Evolutionary conservation across 176 grass and related monocot genomes (phyloP).

Genomic region (Neostapfia colusana): DNA sequence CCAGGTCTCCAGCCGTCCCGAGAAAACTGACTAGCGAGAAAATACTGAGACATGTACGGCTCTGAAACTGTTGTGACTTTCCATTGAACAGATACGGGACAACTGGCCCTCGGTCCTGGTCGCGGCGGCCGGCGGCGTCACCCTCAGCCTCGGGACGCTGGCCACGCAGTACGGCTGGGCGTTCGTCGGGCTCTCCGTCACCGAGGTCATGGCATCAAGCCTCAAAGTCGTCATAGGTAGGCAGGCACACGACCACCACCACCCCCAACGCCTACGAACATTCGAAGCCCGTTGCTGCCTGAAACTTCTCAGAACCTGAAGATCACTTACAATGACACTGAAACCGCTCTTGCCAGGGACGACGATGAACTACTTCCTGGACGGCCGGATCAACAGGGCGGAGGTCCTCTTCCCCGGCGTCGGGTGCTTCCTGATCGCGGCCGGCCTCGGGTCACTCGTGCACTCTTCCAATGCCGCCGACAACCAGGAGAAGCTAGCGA

Average conservation of each 20-base stretch:
- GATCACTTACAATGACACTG: background rate
- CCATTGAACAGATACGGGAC: constrained; percentile 44
- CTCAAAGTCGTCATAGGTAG: constrained; percentile 88
- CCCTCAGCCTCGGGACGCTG: constrained; percentile 84
- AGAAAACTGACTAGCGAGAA: too few species aligned
- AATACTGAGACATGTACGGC: too few species aligned
- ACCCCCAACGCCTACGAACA: too few species aligned
- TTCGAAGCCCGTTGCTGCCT: too few species aligned
- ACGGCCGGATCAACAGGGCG: constrained; percentile 80
- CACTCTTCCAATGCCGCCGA: constrained; percentile 89
- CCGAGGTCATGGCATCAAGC: constrained; percentile 90
- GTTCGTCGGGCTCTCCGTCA: constrained; percentile 77
- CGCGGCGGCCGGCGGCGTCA: constrained; percentile 69
- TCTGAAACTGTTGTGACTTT: too few species aligned
- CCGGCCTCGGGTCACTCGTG: constrained; percentile 78
- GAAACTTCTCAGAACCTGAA: background rate
- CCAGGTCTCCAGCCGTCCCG: constrained; percentile 42
- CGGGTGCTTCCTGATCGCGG: constrained; percentile 82
- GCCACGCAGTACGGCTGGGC: constrained; percentile 96
- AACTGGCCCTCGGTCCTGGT: constrained; percentile 84
- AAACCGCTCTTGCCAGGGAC: constrained; percentile 50
- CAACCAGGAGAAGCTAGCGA: constrained; percentile 76
- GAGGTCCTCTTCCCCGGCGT: constrained; percentile 90
- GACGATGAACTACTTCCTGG: constrained; percentile 88
- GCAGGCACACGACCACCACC: too few species aligned